phyloP scores from a whole-genome alignment of 2,329 filamentous ascomycete genomes.

The Cladosporium sp. region DNA sequence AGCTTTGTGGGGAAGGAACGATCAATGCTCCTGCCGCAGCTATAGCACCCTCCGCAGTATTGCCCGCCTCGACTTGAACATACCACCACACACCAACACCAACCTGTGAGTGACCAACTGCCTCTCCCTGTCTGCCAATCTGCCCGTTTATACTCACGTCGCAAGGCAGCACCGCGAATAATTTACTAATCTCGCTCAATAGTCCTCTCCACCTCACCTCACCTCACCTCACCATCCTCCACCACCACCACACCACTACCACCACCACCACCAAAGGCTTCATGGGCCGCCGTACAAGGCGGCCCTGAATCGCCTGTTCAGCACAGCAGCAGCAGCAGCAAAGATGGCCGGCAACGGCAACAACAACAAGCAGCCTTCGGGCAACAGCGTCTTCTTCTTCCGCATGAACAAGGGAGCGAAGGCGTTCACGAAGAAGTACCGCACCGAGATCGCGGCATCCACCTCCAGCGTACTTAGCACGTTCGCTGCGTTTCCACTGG shows the following conservation, averaged over 20 bases:
- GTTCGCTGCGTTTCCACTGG: conserved; percentile 77
- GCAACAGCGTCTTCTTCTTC: conserved; percentile 28
- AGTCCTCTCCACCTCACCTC: not conserved
- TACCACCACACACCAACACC: not conserved
- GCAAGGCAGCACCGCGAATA: not conserved
- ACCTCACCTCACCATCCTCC: not conserved
- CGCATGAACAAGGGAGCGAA: conserved; percentile 46
- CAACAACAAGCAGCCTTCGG: conserved; percentile 4
- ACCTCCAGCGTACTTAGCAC: conserved; percentile 76
- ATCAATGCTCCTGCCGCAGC: conserved; percentile 10
- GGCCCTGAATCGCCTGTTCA: conserved; percentile 28
- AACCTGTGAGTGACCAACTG: not conserved
- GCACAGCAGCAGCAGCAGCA: conserved; percentile 10
- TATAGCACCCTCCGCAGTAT: conserved; percentile 15
- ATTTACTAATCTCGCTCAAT: conserved; percentile 1
- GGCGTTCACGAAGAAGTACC: conserved; percentile 70
- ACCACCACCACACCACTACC: not conserved
- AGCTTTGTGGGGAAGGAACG: conserved; percentile 17
- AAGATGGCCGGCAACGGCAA: conserved; percentile 29
- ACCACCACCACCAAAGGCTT: not conserved
- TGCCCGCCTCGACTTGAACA: not conserved
- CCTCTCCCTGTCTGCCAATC: not conserved
- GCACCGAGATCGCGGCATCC: conserved; percentile 77
- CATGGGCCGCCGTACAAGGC: conserved; percentile 30
- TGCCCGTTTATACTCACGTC: not conserved